Conservation (phyloP, 179 eudicot species). For the Gypsophila paniculata region DNA sequence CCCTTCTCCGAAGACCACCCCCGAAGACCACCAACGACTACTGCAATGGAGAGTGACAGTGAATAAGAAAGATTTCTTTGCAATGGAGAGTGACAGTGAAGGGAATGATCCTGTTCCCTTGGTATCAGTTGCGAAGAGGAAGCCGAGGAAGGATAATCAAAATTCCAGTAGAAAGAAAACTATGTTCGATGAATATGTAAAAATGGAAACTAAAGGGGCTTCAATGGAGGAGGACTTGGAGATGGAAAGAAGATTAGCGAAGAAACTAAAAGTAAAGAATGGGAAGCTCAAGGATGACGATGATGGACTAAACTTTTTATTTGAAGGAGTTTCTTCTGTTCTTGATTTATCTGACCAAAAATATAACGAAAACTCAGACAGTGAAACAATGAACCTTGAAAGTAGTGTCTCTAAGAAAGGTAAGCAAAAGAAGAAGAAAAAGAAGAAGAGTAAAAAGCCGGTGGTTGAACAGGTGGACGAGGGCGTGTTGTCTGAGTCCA, state of each 20-base stretch:
- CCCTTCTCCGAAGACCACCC: no score
- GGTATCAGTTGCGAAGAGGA: slow-evolving; percentile 3
- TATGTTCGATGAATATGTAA: slow-evolving; percentile 61
- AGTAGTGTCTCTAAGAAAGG: slow-evolving; percentile 24
- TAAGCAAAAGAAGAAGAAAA: slow-evolving; percentile 39
- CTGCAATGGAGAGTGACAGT: no score
- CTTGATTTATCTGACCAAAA: slow-evolving; percentile 34
- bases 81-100: slow-evolving; percentile 22
- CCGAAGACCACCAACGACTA: no score
- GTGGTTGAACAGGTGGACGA: slow-evolving; percentile 17
- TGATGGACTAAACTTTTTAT: slow-evolving; percentile 46
- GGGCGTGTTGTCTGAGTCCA: slow-evolving; percentile 24
- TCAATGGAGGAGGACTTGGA: slow-evolving; percentile 59
- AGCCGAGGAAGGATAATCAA: slow-evolving; percentile 18
- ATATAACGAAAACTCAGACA: slow-evolving; percentile 15
- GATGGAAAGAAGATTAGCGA: slow-evolving; percentile 56
- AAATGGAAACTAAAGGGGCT: slow-evolving; percentile 40
- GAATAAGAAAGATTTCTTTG: slow-evolving; percentile 9
- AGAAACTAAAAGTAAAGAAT: slow-evolving; percentile 59
- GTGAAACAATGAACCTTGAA: slow-evolving; percentile 20
- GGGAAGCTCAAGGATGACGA: slow-evolving; percentile 50
- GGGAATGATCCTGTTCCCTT: background rate
- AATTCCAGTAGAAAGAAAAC: slow-evolving; percentile 45
- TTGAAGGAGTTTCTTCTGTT: slow-evolving; percentile 56
- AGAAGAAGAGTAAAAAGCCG: slow-evolving; percentile 20